A percentile compares a stretch with the other conserved stretches of the same genome.
phyloP scores from a whole-genome alignment of 495 filamentous ascomycete species.

The Stereocaulon alpinum region DNA sequence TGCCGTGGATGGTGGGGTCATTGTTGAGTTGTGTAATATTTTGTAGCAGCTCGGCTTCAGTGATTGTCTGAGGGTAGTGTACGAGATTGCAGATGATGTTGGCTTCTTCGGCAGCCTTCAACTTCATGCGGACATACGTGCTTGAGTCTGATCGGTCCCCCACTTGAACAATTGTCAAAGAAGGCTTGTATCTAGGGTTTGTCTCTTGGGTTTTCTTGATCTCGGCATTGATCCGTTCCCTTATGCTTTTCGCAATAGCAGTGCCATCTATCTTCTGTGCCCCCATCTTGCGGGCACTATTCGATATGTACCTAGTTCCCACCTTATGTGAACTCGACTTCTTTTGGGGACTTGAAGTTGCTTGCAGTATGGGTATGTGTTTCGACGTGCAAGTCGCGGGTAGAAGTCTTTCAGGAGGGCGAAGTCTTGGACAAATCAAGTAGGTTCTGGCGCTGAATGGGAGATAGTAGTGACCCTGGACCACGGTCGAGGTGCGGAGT shows the following conservation, averaged over 20 bases:
- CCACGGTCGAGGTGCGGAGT: neutral
- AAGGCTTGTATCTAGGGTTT: conserved; percentile 81
- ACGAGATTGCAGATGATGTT: conserved; percentile 80
- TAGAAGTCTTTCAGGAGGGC: neutral
- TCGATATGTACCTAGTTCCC: conserved; percentile 25
- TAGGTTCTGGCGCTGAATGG: neutral
- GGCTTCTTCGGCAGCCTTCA: conserved; percentile 92
- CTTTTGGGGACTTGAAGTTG: neutral
- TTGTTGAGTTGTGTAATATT: conserved; percentile 74
- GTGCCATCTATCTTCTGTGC: conserved; percentile 93
- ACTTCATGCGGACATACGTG: conserved; percentile 99
- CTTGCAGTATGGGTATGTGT: neutral
- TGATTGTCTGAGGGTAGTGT: conserved; percentile 69
- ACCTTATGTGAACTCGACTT: neutral
- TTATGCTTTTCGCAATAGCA: conserved; percentile 81
- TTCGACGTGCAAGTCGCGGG: neutral
- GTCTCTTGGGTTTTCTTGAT: conserved; percentile 69
- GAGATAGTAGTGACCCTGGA: neutral
- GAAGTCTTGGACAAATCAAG: neutral
- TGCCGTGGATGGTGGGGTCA: conserved; percentile 78
- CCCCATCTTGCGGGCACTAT: conserved; percentile 51
- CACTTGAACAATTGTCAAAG: conserved; percentile 89
- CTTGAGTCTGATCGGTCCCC: conserved; percentile 87
- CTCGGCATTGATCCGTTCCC: conserved; percentile 63
- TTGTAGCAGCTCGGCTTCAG: conserved; percentile 77